These are phyloP conservation scores for Lathyrus aphaca DNA, from an alignment of 306 rosid species.

Conservation along the genomic window DNA sequence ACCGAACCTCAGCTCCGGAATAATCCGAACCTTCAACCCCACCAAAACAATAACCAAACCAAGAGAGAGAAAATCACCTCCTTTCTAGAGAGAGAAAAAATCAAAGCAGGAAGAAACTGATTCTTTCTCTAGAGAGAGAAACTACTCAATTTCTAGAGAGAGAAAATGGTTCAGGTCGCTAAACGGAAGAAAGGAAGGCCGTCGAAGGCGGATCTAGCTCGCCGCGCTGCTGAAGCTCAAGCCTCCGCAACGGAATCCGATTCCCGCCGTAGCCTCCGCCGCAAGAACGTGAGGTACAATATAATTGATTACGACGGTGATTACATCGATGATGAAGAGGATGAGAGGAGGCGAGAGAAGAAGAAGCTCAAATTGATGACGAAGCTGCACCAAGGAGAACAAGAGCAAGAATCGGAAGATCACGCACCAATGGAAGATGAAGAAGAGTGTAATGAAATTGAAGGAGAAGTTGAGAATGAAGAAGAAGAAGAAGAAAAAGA, in stretches of 20 bases:
- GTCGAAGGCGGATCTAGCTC: conserved; percentile 96
- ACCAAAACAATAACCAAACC: conserved; percentile 54
- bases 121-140: conserved; percentile 28
- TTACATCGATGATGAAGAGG: conserved; percentile 77
- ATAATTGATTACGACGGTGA: conserved; percentile 75
- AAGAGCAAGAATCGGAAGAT: conserved; percentile 46
- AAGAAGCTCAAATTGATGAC: conserved; percentile 88
- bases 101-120: neutral
- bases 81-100: conserved; percentile 41
- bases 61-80: conserved; percentile 41
- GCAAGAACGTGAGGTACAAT: conserved; percentile 82
- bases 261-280: conserved; percentile 78
- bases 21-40: conserved; percentile 44
- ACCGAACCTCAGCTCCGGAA: conserved; percentile 30
- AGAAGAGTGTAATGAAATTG: conserved; percentile 53
- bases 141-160: conserved; percentile 5
- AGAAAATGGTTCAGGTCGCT: conserved; percentile 92
- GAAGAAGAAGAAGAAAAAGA: conserved; percentile 44
- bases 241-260: conserved; percentile 44
- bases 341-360: conserved; percentile 70
- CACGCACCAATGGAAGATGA: conserved; percentile 47
- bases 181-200: conserved; percentile 96
- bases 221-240: conserved; percentile 61
- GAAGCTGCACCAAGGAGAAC: conserved; percentile 66
- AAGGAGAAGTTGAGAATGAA: conserved; percentile 44